Conservation (phyloP, 2,329 filamentous ascomycete genomes). For the Colletotrichum lentis region DNA sequence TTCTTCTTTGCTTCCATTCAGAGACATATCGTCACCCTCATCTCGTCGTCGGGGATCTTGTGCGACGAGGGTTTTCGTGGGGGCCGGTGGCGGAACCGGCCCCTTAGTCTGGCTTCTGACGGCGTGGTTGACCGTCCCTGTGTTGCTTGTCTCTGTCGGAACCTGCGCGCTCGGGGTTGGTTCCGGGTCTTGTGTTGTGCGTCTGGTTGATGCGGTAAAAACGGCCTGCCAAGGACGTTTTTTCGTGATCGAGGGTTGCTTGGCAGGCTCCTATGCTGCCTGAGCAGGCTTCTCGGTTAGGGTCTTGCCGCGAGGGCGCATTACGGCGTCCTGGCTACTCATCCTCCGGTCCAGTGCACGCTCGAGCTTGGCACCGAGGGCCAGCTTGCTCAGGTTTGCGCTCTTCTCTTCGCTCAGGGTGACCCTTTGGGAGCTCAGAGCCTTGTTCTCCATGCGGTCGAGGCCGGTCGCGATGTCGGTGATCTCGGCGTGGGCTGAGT, state of each 20-base stretch:
- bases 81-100: neutral
- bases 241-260: neutral
- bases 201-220: neutral
- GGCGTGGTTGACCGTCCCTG: neutral
- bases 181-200: slow-evolving; percentile 2
- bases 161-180: neutral
- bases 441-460: slow-evolving; percentile 89
- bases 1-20: neutral
- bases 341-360: slow-evolving; percentile 86
- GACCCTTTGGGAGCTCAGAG: slow-evolving; percentile 82
- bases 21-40: neutral
- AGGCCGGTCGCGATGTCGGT: slow-evolving; percentile 79
- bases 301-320: slow-evolving; percentile 64
- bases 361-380: slow-evolving; percentile 88
- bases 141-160: neutral
- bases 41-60: neutral
- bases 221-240: slow-evolving; percentile 10
- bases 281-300: slow-evolving; percentile 47
- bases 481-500: slow-evolving; percentile 66
- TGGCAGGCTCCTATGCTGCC: slow-evolving; percentile 17
- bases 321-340: slow-evolving; percentile 87
- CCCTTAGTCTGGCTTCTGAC: neutral
- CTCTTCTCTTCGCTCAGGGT: slow-evolving; percentile 80
- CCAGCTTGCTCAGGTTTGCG: slow-evolving; percentile 83
- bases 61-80: neutral